Percentiles rank a stretch among this genome's conserved stretches.
phyloP scores from a whole-genome alignment of 2,329 filamentous ascomycete species.

The Fusarium sp. region DNA sequence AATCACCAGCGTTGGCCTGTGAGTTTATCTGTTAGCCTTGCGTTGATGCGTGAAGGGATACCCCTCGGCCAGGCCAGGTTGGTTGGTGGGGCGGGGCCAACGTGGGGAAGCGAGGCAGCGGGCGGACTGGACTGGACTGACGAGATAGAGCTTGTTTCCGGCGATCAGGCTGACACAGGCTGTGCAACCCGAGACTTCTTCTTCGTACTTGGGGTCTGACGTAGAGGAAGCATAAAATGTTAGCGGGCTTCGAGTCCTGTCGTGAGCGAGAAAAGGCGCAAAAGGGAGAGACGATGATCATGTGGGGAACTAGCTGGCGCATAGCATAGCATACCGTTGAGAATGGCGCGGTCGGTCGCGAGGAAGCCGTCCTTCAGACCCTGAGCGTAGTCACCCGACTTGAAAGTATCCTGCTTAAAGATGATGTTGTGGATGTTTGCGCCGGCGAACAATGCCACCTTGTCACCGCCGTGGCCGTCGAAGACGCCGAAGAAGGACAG shows the following conservation, averaged over 20 bases:
- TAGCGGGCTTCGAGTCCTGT: conserved; percentile 16
- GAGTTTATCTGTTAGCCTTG: conserved; percentile 31
- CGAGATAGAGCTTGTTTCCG: conserved; percentile 92
- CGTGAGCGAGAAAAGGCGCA: background rate
- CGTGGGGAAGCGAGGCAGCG: conserved; percentile 23
- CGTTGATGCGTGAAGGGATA: conserved; percentile 7
- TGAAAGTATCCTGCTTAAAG: conserved; percentile 93
- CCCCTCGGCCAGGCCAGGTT: conserved; percentile 20
- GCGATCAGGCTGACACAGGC: conserved; percentile 92
- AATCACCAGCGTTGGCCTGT: conserved; percentile 97
- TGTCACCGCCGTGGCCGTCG: conserved; percentile 96
- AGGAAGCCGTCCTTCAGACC: conserved; percentile 97
- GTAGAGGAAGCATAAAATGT: conserved; percentile 19
- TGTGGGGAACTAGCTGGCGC: conserved; percentile 34
- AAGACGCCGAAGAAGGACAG: conserved; percentile 98
- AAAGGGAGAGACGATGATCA: conserved; percentile 1
- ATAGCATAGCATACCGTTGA: conserved; percentile 76
- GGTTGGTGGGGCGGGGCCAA: conserved; percentile 22
- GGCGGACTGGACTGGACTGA: conserved; percentile 64
- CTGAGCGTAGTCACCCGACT: conserved; percentile 91
- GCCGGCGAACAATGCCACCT: conserved; percentile 92
- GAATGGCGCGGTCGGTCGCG: conserved; percentile 93
- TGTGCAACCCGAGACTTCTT: conserved; percentile 98
- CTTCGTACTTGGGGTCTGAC: conserved; percentile 93
- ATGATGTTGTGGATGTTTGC: conserved; percentile 95